A percentile compares a stretch with the other conserved stretches of the same genome.
These are phyloP conservation scores for Lasiosphaeris hirsuta DNA, from an alignment of 495 filamentous ascomycete species.

Conservation along the genomic window DNA sequence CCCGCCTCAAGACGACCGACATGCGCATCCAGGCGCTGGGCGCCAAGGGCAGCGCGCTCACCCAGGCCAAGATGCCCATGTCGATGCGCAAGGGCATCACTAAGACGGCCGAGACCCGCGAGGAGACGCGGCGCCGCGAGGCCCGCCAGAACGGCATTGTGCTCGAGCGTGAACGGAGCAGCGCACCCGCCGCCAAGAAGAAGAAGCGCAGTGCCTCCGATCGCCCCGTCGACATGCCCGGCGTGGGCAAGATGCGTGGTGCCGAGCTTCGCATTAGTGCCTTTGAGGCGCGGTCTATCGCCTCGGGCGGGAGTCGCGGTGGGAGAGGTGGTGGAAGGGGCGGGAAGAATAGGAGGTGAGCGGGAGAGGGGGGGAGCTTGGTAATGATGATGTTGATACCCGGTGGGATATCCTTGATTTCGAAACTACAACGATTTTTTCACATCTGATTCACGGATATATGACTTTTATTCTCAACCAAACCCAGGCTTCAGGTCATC, in stretches of 20 bases:
- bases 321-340: conserved; percentile 28
- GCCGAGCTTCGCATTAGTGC: conserved; percentile 77
- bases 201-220: conserved; percentile 48
- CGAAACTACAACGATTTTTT: no score
- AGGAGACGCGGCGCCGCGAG: conserved; percentile 68
- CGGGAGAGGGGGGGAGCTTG: neutral
- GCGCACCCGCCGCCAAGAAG: conserved; percentile 35
- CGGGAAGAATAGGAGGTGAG: conserved; percentile 28
- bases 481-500: no score
- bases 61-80: conserved; percentile 82
- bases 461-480: no score
- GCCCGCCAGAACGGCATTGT: conserved; percentile 89
- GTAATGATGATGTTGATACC: neutral
- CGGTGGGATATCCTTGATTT: no score
- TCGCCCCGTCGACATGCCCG: conserved; percentile 67
- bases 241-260: conserved; percentile 73
- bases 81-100: conserved; percentile 73
- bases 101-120: conserved; percentile 57
- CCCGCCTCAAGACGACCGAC: conserved; percentile 70
- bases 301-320: conserved; percentile 31
- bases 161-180: conserved; percentile 61
- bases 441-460: no score
- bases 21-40: conserved; percentile 77
- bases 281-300: conserved; percentile 69
- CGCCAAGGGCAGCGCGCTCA: conserved; percentile 67